Evolutionary conservation across 495 filamentous ascomycete genomes (phyloP), one percentile per base, ranked within the genome.

Genomic region (Xylaria sp.): DNA sequence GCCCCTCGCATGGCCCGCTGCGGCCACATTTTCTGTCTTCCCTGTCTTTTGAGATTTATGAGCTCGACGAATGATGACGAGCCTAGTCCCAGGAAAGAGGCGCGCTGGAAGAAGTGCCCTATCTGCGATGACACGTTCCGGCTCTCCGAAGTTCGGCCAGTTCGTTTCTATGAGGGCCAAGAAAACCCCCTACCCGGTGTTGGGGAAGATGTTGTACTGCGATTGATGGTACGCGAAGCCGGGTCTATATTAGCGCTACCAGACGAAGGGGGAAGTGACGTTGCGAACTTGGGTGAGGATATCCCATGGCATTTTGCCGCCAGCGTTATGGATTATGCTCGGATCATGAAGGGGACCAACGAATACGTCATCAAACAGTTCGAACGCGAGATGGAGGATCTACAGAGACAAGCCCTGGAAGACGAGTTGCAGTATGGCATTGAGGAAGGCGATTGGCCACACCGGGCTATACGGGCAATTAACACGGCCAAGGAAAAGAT

Each of bases 1-100:
- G 96, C 96, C 5, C 95, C 96, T 35, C 91, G 97, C 68, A 99
- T 99, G 96, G 94, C 96, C 50, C 95, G 92, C 74, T 99, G 96
- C 78, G 96, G 96, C 17, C 96, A 99, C 78, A 97, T 99, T 33
- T 98, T 98, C 77, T 99, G 96, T 79, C 85, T 98, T 52, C 92
- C 96, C 15, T 99, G 96, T 79, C 83, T 98, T 44, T 91, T 98
- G 67, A 92, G 96, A 52, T 99, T 97, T 77, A 98, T 99, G 95
- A 93, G 97, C 74, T 91, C 94, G 8, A 92, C 93, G 44, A 91
- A 90, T 33, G 87, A 88, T 1, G 86, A 88, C 21, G 85, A 83
- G 6, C 70, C 85, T 3, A 87, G 86, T 12, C 89, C 92, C 70
- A 93, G 91, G 79, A 91, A 87, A 79, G 87, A 93, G 61, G 76